Percentiles rank a stretch among this genome's conserved stretches.
Conservation (phyloP, 306 rosid species). For the Amphicarpaea edgeworthii region DNA sequence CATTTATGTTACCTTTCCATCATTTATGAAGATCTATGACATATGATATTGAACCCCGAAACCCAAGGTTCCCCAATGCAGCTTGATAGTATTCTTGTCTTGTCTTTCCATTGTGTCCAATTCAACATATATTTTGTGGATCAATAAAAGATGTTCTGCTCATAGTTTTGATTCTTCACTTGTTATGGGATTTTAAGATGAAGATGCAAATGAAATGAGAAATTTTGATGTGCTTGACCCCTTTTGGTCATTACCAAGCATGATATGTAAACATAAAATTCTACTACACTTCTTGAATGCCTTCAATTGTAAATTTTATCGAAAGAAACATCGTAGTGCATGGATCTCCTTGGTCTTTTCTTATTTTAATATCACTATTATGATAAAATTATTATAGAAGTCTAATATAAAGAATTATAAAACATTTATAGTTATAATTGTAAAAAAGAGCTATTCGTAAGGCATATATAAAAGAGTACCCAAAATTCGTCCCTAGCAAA, state of each 20-base stretch:
- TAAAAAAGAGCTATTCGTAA: neutral
- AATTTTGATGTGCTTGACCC: slow-evolving; percentile 16
- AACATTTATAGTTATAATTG: neutral
- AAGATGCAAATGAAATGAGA: slow-evolving; percentile 26
- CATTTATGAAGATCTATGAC: slow-evolving; percentile 14
- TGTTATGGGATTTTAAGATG: slow-evolving; percentile 28
- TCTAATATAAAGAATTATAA: neutral
- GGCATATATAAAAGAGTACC: neutral
- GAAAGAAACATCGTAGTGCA: neutral
- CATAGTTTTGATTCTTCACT: slow-evolving; percentile 32
- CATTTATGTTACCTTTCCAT: slow-evolving; percentile 33
- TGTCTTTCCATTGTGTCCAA: slow-evolving; percentile 30
- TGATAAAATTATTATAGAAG: neutral
- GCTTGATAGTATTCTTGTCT: slow-evolving; percentile 26
- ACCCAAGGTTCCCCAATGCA: slow-evolving; percentile 20
- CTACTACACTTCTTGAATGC: neutral
- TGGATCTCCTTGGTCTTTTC: neutral
- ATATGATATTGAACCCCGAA: slow-evolving; percentile 31
- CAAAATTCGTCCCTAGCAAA: neutral
- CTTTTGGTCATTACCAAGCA: neutral
- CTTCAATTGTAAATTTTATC: neutral
- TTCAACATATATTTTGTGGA: slow-evolving; percentile 18
- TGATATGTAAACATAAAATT: neutral
- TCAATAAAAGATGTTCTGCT: slow-evolving; percentile 6
- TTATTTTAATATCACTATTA: slow-evolving; percentile 9